A percentile compares a stretch with the other conserved stretches of the same genome.
phyloP scores from a whole-genome alignment of 768 basidiomycete genomes.

The Mycena olivaceomarginata region DNA sequence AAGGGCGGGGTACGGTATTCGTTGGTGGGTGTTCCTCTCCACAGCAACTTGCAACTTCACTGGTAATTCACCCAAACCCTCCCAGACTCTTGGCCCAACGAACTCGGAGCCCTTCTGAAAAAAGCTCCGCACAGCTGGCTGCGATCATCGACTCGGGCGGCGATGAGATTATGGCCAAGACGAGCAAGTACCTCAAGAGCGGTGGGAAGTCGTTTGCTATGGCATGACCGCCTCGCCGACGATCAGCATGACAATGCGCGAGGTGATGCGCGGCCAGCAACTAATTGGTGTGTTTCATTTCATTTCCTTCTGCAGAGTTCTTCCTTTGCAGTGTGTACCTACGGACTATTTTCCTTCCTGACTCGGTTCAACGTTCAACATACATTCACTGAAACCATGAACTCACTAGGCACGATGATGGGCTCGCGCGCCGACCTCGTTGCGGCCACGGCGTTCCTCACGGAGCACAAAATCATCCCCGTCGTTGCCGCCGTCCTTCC shows the following conservation, averaged over 20 bases:
- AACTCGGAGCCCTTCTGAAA: conserved; percentile 66
- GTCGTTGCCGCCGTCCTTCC: conserved; percentile 82
- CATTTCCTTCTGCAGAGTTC: not conserved
- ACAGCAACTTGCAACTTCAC: not conserved
- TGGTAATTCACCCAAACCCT: not conserved
- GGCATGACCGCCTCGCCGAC: conserved; percentile 80
- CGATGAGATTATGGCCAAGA: conserved; percentile 75
- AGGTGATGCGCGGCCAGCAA: conserved; percentile 84
- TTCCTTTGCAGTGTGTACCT: not conserved
- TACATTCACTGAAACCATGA: not conserved
- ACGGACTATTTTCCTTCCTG: not conserved
- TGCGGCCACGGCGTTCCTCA: conserved; percentile 83
- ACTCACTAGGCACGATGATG: conserved; percentile 84
- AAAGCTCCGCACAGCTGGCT: conserved; percentile 64
- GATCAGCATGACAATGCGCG: conserved; percentile 84
- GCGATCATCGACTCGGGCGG: conserved; percentile 84
- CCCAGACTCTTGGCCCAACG: conserved; percentile 69
- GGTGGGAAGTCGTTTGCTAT: conserved; percentile 79
- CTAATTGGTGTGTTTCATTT: conserved; percentile 73
- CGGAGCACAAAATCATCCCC: conserved; percentile 80
- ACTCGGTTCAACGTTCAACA: not conserved
- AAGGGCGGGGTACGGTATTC: conserved; percentile 87
- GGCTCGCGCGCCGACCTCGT: conserved; percentile 85
- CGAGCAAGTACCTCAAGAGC: conserved; percentile 69
- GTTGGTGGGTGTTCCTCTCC: conserved; percentile 63